phyloP scores from a whole-genome alignment of 805 yeast genomes.

The Kuraishia borneana region DNA sequence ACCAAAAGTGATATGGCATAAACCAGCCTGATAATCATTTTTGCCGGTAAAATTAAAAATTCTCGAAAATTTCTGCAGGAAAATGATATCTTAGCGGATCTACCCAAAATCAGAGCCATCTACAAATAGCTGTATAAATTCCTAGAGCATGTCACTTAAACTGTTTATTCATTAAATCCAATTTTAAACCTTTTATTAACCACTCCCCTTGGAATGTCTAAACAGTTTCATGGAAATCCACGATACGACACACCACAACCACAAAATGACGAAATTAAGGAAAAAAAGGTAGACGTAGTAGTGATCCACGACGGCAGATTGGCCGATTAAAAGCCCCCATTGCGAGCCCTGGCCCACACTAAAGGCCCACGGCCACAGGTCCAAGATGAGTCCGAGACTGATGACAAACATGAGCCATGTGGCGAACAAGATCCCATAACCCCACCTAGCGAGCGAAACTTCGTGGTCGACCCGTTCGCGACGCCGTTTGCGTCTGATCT shows the following conservation, averaged over 20 bases:
- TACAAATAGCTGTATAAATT: too few relatives aligned
- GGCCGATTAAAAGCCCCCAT: background rate
- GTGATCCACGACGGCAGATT: constrained; percentile 5
- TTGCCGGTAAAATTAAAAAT: too few relatives aligned
- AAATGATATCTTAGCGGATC: too few relatives aligned
- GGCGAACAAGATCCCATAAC: constrained; percentile 10
- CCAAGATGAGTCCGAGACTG: constrained; percentile 17
- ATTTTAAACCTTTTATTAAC: constrained; percentile 8
- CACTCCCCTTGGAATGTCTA: constrained; percentile 64
- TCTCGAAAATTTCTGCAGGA: too few relatives aligned
- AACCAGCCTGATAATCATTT: too few relatives aligned
- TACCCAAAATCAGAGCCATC: too few relatives aligned
- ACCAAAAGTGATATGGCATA: too few relatives aligned
- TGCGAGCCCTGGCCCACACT: background rate
- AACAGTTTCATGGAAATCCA: constrained; percentile 79
- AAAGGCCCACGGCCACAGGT: constrained; percentile 17
- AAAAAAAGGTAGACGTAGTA: constrained; percentile 19
- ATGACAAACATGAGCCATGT: constrained; percentile 16
- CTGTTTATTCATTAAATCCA: background rate
- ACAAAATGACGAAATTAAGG: constrained; percentile 22
- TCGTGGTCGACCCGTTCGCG: too few relatives aligned
- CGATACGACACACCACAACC: constrained; percentile 65
- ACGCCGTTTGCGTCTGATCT: too few relatives aligned
- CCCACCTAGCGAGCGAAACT: too few relatives aligned
- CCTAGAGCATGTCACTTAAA: too few relatives aligned